Percentiles rank a stretch among this genome's conserved stretches.
Conservation (phyloP, 371 early-diverging fungal genomes). For the Lichtheimia ramosa region DNA sequence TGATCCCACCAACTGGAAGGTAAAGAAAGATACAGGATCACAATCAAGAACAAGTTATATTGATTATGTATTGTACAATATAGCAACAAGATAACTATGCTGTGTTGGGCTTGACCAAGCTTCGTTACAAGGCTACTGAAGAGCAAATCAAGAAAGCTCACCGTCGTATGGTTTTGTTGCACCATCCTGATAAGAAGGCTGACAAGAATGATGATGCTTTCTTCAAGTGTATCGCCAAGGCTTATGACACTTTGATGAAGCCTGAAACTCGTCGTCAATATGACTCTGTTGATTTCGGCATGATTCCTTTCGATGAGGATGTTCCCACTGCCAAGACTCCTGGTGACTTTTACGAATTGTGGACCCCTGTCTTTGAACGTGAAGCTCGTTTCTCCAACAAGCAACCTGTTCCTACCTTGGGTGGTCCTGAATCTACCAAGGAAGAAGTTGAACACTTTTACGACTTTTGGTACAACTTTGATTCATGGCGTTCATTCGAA, state of each 20-base stretch:
- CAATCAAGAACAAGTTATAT: background rate
- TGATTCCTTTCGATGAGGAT: slow-evolving; percentile 54
- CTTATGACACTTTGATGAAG: slow-evolving; percentile 93
- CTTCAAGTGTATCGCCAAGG: slow-evolving; percentile 99
- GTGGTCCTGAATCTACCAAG: slow-evolving; percentile 68
- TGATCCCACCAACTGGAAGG: slow-evolving; percentile 86
- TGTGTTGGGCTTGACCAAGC: slow-evolving; percentile 78
- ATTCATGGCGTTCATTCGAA: slow-evolving; percentile 98
- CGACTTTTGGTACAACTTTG: slow-evolving; percentile 94
- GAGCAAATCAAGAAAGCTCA: slow-evolving; percentile 85
- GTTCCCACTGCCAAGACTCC: slow-evolving; percentile 73
- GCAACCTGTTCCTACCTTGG: slow-evolving; percentile 85
- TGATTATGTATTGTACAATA: background rate
- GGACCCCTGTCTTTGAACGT: slow-evolving; percentile 86
- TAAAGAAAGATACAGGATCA: too few species aligned
- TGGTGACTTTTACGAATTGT: slow-evolving; percentile 90
- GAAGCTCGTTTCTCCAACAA: slow-evolving; percentile 92
- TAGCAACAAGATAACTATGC: slow-evolving; percentile 84
- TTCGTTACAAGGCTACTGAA: slow-evolving; percentile 80
- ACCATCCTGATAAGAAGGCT: slow-evolving; percentile 92
- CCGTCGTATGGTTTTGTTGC: slow-evolving; percentile 83
- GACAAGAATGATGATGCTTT: slow-evolving; percentile 89
- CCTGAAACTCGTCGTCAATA: slow-evolving; percentile 92
- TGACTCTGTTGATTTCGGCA: slow-evolving; percentile 91
- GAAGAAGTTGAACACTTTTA: slow-evolving; percentile 95